These are phyloP conservation scores for Letharia columbiana DNA, from an alignment of 495 filamentous ascomycete species.

Conservation along the genomic window DNA sequence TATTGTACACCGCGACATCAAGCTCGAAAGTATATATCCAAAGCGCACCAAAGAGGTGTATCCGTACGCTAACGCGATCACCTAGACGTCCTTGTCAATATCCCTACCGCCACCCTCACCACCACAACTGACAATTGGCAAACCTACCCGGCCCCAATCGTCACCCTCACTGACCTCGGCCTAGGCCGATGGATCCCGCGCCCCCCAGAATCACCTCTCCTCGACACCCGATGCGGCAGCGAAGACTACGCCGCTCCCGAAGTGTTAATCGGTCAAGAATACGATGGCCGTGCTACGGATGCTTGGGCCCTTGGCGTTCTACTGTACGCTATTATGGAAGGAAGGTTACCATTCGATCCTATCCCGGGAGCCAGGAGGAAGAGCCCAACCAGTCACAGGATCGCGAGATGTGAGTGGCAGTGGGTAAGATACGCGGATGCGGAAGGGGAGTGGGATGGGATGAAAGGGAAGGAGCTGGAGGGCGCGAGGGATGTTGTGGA, in stretches of 20 bases:
- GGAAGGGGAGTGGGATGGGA: slow-evolving; percentile 60
- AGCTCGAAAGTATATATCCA: slow-evolving; percentile 76
- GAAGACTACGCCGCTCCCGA: slow-evolving; percentile 97
- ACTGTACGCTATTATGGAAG: slow-evolving; percentile 89
- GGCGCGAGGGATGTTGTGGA: slow-evolving; percentile 77
- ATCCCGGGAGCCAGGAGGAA: slow-evolving; percentile 60
- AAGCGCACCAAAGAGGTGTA: not conserved
- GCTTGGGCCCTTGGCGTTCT: slow-evolving; percentile 93
- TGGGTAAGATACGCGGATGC: slow-evolving; percentile 77
- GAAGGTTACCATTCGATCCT: slow-evolving; percentile 84
- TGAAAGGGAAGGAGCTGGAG: slow-evolving; percentile 52
- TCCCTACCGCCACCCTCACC: slow-evolving; percentile 49
- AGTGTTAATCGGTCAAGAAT: slow-evolving; percentile 87
- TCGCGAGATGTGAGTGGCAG: slow-evolving; percentile 87
- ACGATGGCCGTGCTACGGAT: slow-evolving; percentile 87
- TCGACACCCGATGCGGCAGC: slow-evolving; percentile 85
- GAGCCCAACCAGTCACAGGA: slow-evolving; percentile 77
- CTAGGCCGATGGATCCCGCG: slow-evolving; percentile 75
- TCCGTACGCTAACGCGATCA: slow-evolving; percentile 21
- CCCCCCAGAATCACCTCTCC: slow-evolving; percentile 57
- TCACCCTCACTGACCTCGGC: slow-evolving; percentile 86
- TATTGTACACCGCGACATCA: slow-evolving; percentile 95
- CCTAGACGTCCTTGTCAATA: slow-evolving; percentile 82
- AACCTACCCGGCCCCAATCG: slow-evolving; percentile 66
- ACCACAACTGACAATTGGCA: slow-evolving; percentile 49